These are phyloP conservation scores for Cyclanthera cordifolia DNA, from an alignment of 306 rosid species.

Conservation along the genomic window DNA sequence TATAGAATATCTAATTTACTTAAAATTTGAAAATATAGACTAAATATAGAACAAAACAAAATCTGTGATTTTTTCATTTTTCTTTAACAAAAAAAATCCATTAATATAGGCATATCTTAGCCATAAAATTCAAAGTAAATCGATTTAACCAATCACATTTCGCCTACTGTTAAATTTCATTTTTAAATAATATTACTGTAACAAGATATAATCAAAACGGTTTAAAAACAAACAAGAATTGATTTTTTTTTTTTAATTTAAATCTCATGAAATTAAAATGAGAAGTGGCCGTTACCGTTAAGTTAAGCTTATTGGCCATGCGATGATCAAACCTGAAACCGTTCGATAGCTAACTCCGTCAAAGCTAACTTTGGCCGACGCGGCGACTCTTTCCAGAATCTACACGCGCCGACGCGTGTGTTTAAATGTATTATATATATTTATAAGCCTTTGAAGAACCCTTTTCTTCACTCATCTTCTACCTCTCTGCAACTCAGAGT, in stretches of 20 bases:
- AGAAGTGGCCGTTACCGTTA: background rate
- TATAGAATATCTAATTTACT: too few species aligned
- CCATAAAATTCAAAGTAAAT: too few species aligned
- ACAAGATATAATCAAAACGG: background rate
- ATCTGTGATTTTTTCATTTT: too few species aligned
- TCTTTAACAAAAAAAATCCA: too few species aligned
- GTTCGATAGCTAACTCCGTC: constrained; percentile 18
- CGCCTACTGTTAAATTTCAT: background rate
- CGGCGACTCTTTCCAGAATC: background rate
- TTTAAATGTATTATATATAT: background rate
- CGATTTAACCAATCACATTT: too few species aligned
- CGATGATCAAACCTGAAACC: background rate
- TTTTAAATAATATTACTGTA: background rate
- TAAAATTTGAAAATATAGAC: too few species aligned
- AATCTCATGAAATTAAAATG: background rate
- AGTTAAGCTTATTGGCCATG: background rate
- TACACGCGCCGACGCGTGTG: background rate
- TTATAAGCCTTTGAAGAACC: background rate
- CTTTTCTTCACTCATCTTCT: background rate
- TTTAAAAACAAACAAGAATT: background rate
- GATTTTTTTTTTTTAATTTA: too few species aligned
- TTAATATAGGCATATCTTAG: too few species aligned
- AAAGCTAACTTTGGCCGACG: constrained; percentile 15
- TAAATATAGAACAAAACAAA: too few species aligned
- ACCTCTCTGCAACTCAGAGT: background rate